Evolutionary conservation across 257 asterid genomes (phyloP).

Genomic region (Lycium barbarum): DNA sequence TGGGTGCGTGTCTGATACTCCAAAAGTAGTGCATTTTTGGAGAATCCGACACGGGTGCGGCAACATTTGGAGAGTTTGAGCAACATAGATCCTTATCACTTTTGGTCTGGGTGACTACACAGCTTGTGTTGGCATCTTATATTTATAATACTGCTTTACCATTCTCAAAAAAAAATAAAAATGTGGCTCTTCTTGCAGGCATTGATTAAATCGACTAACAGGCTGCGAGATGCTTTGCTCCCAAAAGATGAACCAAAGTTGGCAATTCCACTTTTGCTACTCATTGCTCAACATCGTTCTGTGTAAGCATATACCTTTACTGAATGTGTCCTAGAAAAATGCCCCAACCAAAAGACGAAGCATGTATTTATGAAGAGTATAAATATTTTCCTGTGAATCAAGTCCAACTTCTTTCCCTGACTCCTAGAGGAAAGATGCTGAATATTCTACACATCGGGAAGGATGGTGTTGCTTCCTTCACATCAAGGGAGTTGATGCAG

Average conservation of each 20-base stretch:
- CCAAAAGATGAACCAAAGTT: conserved; percentile 89
- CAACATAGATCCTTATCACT: too few relatives aligned
- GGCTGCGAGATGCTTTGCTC: conserved; percentile 91
- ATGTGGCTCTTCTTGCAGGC: conserved; percentile 61
- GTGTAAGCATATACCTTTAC: conserved; percentile 58
- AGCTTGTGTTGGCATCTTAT: too few relatives aligned
- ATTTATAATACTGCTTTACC: too few relatives aligned
- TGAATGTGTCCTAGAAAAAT: conserved; percentile 19
- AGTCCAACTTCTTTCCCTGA: neutral
- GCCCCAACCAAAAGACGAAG: neutral
- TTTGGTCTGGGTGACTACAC: too few relatives aligned
- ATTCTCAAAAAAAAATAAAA: too few relatives aligned
- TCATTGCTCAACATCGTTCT: conserved; percentile 95
- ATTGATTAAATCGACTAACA: conserved; percentile 86
- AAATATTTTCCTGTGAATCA: neutral
- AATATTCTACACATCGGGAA: neutral
- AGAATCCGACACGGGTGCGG: too few relatives aligned
- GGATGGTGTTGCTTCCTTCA: neutral
- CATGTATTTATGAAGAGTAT: conserved; percentile 20
- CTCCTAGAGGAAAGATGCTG: conserved; percentile 15
- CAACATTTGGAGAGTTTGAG: too few relatives aligned
- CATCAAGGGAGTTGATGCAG: neutral
- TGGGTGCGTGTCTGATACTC: too few relatives aligned
- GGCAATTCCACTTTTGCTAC: conserved; percentile 94
- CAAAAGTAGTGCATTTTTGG: too few relatives aligned